These are phyloP conservation scores for Kodamaea restingae DNA, from an alignment of 805 yeast species.

Conservation along the genomic window DNA sequence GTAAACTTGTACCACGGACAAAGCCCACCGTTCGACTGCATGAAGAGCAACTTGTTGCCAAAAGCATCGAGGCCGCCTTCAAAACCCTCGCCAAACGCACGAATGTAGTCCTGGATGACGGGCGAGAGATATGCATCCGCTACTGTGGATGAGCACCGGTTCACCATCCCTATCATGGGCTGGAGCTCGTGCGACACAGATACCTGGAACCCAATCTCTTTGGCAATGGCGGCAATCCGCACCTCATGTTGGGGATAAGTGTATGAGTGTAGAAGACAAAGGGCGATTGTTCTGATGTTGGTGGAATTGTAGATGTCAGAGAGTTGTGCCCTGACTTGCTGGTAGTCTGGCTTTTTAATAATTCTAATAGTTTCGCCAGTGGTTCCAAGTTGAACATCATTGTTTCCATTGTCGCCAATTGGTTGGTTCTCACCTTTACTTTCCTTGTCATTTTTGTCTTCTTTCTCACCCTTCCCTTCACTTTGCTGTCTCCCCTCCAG, in stretches of 20 bases:
- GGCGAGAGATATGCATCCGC: constrained; percentile 45
- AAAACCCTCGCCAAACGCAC: constrained; percentile 38
- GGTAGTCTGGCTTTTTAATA: constrained; percentile 29
- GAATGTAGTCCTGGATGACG: constrained; percentile 31
- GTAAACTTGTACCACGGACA: constrained; percentile 81
- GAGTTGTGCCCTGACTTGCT: constrained; percentile 21
- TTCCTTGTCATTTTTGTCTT: background rate
- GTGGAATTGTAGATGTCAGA: constrained; percentile 21
- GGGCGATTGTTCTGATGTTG: constrained; percentile 27
- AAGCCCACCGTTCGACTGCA: constrained; percentile 97
- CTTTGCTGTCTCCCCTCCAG: constrained; percentile 59
- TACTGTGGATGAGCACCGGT: constrained; percentile 39
- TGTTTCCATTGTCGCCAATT: constrained; percentile 10
- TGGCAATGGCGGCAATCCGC: constrained; percentile 31
- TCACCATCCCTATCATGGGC: constrained; percentile 44
- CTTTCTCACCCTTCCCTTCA: constrained; percentile 11
- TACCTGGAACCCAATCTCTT: constrained; percentile 34
- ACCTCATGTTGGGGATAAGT: constrained; percentile 38
- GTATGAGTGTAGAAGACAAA: constrained; percentile 39
- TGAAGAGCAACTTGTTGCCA: constrained; percentile 67
- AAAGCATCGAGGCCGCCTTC: constrained; percentile 35
- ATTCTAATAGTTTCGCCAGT: constrained; percentile 34
- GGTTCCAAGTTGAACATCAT: constrained; percentile 15
- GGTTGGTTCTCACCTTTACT: too few relatives aligned
- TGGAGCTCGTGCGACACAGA: constrained; percentile 39